A percentile compares a stretch with the other conserved stretches of the same genome.
Evolutionary conservation across 305 asterid species (phyloP).

Genomic region (Fraxinus sp.): DNA sequence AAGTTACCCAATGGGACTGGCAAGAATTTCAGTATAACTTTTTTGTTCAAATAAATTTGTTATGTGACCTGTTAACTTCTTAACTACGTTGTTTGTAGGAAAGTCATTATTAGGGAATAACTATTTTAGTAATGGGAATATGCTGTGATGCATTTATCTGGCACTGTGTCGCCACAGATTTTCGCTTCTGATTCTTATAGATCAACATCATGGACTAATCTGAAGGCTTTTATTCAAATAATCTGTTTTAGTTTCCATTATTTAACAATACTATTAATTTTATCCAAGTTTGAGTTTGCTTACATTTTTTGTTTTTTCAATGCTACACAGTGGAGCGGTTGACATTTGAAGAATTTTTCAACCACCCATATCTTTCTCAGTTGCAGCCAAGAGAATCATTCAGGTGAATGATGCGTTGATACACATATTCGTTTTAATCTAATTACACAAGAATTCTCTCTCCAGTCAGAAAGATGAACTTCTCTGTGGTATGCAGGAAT

Average conservation of each 20-base stretch:
- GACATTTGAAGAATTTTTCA: constrained; percentile 93
- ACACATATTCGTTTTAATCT: constrained; percentile 20
- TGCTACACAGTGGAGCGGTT: constrained; percentile 71
- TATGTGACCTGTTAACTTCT: constrained; percentile 4
- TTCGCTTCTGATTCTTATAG: neutral
- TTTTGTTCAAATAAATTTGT: constrained; percentile 4
- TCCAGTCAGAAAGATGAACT: neutral
- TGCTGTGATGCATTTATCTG: neutral
- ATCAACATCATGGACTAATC: neutral
- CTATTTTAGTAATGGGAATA: neutral
- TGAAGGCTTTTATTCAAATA: neutral
- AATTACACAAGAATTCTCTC: constrained; percentile 10
- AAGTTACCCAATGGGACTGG: neutral
- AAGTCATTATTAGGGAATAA: neutral
- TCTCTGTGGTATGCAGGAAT: constrained; percentile 37
- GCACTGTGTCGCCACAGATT: neutral
- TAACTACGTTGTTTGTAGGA: constrained; percentile 5
- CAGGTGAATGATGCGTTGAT: constrained; percentile 45
- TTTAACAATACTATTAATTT: neutral
- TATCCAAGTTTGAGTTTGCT: neutral
- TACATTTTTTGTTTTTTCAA: constrained; percentile 13
- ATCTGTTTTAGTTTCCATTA: constrained; percentile 5
- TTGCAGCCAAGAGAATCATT: constrained; percentile 47
- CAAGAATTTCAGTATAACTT: neutral
- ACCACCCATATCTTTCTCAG: constrained; percentile 77